phyloP scores from a whole-genome alignment of 805 yeast species.

The Starmerella bombicola region DNA sequence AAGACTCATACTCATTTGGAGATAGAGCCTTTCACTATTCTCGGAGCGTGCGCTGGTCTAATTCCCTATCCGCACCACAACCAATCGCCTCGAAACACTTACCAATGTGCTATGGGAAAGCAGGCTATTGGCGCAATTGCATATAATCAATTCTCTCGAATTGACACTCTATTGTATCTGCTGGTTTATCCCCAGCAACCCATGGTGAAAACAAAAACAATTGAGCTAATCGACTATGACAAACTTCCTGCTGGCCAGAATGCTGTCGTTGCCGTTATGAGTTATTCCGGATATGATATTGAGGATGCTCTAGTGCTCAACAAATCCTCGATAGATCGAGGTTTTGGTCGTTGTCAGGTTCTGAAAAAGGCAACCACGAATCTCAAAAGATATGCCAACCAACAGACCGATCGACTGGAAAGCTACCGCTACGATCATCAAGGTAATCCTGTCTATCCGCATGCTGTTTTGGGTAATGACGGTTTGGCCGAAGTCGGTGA shows the following conservation, averaged over 20 bases:
- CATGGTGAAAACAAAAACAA: constrained; percentile 95
- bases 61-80: constrained; percentile 89
- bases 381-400: constrained; percentile 84
- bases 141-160: constrained; percentile 89
- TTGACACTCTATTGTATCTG: constrained; percentile 81
- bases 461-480: constrained; percentile 77
- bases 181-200: constrained; percentile 99
- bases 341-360: constrained; percentile 96
- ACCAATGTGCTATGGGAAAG: constrained; percentile 95
- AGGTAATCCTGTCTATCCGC: constrained; percentile 61
- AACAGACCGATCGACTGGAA: constrained; percentile 78
- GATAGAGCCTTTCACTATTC: constrained; percentile 84
- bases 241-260: constrained; percentile 97
- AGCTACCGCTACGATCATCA: constrained; percentile 69
- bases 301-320: constrained; percentile 95
- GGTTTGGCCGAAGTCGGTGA: constrained; percentile 96
- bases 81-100: constrained; percentile 84
- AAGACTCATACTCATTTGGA: constrained; percentile 67
- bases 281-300: constrained; percentile 97
- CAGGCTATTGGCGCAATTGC: constrained; percentile 99
- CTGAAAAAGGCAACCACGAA: constrained; percentile 82
- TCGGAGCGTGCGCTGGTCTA: constrained; percentile 87
- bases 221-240: constrained; percentile 88
- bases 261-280: constrained; percentile 98
- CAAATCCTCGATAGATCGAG: constrained; percentile 87